Evolutionary conservation across 2,329 filamentous ascomycete genomes (phyloP).

Genomic region (Boeremia exigua): DNA sequence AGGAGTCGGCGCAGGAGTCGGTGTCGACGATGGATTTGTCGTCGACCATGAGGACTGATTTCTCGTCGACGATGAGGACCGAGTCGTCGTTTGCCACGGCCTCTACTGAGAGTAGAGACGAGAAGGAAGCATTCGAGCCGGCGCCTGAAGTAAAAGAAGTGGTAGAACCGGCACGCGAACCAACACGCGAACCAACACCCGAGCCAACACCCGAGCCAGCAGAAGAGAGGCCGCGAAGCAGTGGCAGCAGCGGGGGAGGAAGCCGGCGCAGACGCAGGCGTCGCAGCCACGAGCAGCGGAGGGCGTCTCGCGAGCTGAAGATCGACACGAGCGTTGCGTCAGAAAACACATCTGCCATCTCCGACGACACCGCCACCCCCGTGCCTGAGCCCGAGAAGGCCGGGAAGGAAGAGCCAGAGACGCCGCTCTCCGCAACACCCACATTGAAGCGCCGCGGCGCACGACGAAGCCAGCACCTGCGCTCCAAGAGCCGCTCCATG

Average conservation of each 20-base stretch:
- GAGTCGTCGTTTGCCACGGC: slow-evolving; percentile 37
- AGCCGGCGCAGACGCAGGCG: slow-evolving; percentile 36
- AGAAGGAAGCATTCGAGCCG: slow-evolving; percentile 11
- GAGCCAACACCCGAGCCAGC: slow-evolving; percentile 6
- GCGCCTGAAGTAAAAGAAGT: slow-evolving; percentile 1
- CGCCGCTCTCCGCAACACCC: slow-evolving; percentile 36
- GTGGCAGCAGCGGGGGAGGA: slow-evolving; percentile 34
- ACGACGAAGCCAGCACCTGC: slow-evolving; percentile 49
- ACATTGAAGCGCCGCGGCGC: slow-evolving; percentile 47
- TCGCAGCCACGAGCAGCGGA: slow-evolving; percentile 26
- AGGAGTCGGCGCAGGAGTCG: slow-evolving; percentile 41
- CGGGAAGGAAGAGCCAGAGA: slow-evolving; percentile 19
- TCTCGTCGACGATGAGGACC: slow-evolving; percentile 9
- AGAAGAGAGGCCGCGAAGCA: slow-evolving; percentile 31
- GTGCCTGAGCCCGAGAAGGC: slow-evolving; percentile 16
- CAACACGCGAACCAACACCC: background rate
- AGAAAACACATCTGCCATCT: slow-evolving; percentile 19
- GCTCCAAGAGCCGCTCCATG: slow-evolving; percentile 48
- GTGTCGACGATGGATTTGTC: slow-evolving; percentile 34
- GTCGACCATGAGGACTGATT: slow-evolving; percentile 19
- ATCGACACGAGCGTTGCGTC: slow-evolving; percentile 16
- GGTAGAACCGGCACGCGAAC: background rate
- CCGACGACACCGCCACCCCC: slow-evolving; percentile 28
- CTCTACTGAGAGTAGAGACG: slow-evolving; percentile 32
- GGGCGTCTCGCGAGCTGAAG: slow-evolving; percentile 25